A percentile compares a stretch with the other conserved stretches of the same genome.
phyloP scores from a whole-genome alignment of 192 early-diverging fungal species.

The Thoreauomyces humboldtii region DNA sequence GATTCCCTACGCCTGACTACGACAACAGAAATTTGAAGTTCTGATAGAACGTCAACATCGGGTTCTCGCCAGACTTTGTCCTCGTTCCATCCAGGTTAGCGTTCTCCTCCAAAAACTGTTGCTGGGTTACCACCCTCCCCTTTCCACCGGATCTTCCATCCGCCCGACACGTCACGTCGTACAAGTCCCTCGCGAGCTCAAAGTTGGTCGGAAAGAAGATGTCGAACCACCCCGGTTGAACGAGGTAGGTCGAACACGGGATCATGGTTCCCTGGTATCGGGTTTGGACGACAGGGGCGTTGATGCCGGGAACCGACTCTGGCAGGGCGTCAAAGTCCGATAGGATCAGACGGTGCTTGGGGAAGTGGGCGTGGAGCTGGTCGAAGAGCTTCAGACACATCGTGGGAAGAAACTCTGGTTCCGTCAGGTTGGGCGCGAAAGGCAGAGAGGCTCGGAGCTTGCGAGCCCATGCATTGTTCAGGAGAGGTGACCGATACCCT shows the following conservation, averaged over 20 bases:
- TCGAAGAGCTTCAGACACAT: constrained; percentile 66
- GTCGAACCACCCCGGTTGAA: constrained; percentile 97
- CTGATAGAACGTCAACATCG: constrained; percentile 92
- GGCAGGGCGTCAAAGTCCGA: constrained; percentile 88
- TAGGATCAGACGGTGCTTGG: constrained; percentile 79
- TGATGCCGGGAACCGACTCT: constrained; percentile 74
- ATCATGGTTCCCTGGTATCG: constrained; percentile 87
- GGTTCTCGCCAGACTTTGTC: constrained; percentile 88
- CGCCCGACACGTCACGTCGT: constrained; percentile 39
- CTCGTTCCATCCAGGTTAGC: constrained; percentile 71
- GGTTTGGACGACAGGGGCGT: constrained; percentile 95
- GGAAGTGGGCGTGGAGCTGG: constrained; percentile 76
- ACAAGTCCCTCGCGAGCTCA: constrained; percentile 77
- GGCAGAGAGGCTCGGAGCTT: constrained; percentile 65
- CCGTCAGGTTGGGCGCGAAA: constrained; percentile 81
- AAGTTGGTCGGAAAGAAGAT: constrained; percentile 99
- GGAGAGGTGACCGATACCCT: constrained; percentile 62
- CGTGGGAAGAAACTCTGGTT: constrained; percentile 88
- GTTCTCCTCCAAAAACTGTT: constrained; percentile 74
- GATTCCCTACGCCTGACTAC: no score
- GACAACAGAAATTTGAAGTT: constrained; percentile 72
- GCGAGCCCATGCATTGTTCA: constrained; percentile 43
- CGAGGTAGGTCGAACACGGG: constrained; percentile 92
- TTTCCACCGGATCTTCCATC: constrained; percentile 29
- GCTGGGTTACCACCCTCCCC: constrained; percentile 63